Evolutionary conservation across 1,284 basidiomycete species (phyloP).

Genomic region (Ustilago curta): DNA sequence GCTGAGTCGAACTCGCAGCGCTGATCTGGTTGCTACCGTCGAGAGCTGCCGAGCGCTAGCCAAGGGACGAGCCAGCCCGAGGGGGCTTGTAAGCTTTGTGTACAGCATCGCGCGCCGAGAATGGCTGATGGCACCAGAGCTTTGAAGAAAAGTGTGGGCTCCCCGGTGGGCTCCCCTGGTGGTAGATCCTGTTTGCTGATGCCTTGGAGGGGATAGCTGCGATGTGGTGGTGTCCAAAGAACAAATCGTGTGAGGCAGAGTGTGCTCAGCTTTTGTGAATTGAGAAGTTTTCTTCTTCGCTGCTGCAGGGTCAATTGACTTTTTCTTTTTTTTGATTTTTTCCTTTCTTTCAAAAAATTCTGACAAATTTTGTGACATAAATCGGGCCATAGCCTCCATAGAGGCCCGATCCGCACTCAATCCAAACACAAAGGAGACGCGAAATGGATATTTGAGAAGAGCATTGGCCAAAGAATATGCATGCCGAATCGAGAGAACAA

Average conservation of each 20-base stretch:
- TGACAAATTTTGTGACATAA: background rate
- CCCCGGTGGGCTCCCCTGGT: background rate
- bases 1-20: constrained; percentile 11
- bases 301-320: constrained; percentile 25
- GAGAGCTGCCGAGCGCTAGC: constrained; percentile 34
- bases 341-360: constrained; percentile 11
- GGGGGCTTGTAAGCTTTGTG: constrained; percentile 32
- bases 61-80: constrained; percentile 26
- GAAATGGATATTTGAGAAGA: constrained; percentile 12
- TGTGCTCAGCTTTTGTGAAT: background rate
- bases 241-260: background rate
- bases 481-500: constrained; percentile 16
- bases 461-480: constrained; percentile 1
- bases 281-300: constrained; percentile 16
- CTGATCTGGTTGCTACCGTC: constrained; percentile 23
- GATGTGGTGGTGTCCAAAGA: background rate
- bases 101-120: constrained; percentile 32
- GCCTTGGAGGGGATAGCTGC: too few relatives aligned
- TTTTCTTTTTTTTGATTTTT: background rate
- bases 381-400: constrained; percentile 19
- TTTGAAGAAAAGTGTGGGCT: background rate
- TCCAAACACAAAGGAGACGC: constrained; percentile 4
- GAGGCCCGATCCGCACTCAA: background rate
- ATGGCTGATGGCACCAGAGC: constrained; percentile 9
- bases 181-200: background rate